Conservation (phyloP, 1,139 yeast genomes). For the Nakaseomyces uthaithaninus region DNA sequence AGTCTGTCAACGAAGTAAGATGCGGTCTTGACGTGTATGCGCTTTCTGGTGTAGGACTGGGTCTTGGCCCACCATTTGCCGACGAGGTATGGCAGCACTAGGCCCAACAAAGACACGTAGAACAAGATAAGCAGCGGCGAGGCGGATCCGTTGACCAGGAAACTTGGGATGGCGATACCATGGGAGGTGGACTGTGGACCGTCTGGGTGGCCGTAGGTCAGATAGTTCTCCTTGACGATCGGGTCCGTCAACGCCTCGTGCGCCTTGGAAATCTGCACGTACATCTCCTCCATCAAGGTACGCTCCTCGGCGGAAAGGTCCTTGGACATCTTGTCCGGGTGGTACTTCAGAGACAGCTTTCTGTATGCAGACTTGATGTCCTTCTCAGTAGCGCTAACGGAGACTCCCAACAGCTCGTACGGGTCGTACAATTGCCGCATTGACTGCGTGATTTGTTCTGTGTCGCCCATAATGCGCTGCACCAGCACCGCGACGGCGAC, state of each 20-base stretch:
- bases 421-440: conserved; percentile 59
- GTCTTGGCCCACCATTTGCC: conserved; percentile 87
- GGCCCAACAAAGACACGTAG: conserved; percentile 68
- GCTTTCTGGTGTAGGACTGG: conserved; percentile 72
- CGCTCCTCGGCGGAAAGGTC: conserved; percentile 53
- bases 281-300: conserved; percentile 59
- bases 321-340: conserved; percentile 83
- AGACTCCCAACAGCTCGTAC: conserved; percentile 71
- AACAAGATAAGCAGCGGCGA: conserved; percentile 54
- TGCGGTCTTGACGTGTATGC: conserved; percentile 78
- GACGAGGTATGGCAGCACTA: conserved; percentile 70
- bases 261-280: conserved; percentile 81
- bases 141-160: conserved; percentile 76
- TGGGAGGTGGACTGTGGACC: conserved; percentile 94
- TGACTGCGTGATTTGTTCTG: conserved; percentile 3
- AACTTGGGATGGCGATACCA: conserved; percentile 93
- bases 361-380: conserved; percentile 79
- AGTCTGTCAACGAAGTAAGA: conserved; percentile 55
- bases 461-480: conserved; percentile 40
- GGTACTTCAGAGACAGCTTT: conserved; percentile 77
- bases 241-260: conserved; percentile 94
- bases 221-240: conserved; percentile 67
- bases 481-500: conserved; percentile 44
- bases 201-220: conserved; percentile 93
- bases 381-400: conserved; percentile 60